Conservation (phyloP, 768 basidiomycete genomes). For the Xerocomellus dryophilus region DNA sequence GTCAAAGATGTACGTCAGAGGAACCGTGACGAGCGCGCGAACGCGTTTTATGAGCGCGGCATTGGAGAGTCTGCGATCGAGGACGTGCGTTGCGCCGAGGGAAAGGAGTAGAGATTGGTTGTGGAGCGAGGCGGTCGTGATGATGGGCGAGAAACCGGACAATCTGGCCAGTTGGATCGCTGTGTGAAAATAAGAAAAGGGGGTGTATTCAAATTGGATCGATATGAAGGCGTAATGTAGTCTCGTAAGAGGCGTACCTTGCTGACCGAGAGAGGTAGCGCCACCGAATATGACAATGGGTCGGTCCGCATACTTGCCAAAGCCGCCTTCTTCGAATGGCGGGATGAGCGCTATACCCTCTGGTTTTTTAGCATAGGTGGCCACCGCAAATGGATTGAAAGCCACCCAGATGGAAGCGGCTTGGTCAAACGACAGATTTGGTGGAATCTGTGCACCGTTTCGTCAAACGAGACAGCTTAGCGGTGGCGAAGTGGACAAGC, state of each 20-base stretch:
- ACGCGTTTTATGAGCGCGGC: conserved; percentile 2
- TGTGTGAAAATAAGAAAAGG: neutral
- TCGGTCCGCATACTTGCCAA: conserved; percentile 29
- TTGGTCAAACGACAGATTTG: conserved; percentile 34
- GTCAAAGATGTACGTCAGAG: conserved; percentile 22
- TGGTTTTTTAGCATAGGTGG: conserved; percentile 29
- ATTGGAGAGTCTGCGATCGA: conserved; percentile 28
- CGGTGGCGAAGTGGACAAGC: neutral
- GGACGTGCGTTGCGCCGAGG: conserved; percentile 36
- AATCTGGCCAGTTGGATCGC: conserved; percentile 33
- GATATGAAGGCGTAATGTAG: no score
- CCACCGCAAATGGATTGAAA: conserved; percentile 33
- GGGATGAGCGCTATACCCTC: conserved; percentile 27
- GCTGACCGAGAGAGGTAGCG: conserved; percentile 36
- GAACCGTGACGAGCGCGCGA: neutral
- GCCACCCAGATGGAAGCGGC: conserved; percentile 36
- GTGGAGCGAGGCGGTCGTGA: conserved; percentile 37
- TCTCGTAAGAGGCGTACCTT: conserved; percentile 17
- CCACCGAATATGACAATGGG: conserved; percentile 39
- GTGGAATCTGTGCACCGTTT: conserved; percentile 28
- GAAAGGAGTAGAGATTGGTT: conserved; percentile 31
- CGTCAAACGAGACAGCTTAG: neutral
- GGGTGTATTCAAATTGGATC: no score
- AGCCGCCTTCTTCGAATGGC: conserved; percentile 29
- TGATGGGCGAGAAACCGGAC: conserved; percentile 35